Evolutionary conservation across 768 basidiomycete genomes (phyloP), one percentile per base, ranked within the genome.

Genomic region (Suillus lakei): DNA sequence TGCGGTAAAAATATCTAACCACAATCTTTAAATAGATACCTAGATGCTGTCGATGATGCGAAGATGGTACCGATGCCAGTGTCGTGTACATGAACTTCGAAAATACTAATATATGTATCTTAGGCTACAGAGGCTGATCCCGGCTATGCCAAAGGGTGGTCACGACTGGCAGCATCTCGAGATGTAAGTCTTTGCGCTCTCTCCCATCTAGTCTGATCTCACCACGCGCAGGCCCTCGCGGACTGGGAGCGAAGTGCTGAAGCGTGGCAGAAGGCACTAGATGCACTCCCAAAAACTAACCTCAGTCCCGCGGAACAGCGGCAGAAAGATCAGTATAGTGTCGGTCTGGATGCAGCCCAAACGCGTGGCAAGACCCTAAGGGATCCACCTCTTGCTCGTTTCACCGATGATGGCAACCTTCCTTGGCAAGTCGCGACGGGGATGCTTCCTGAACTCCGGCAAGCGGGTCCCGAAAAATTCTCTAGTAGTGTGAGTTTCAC

Each of bases 91-190:
- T 36, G 28, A 16, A 15, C n/a, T 32, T 41, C 4, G 1, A 26
- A 39, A 30, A 18, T 6, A 26, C 10, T 43, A 5, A 34, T 10
- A 10, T 4, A 18, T 10, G 13, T 4, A 18, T 28, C 16, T 2
- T 50, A 80, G 82, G 82, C 83, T 8, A 79, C 75, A 18, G 66
- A 76, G 28, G 64, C 81, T 23, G 80, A 83, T 63, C 77, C 82
- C 5, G 71, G 65, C 2, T 84, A 81, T 60, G 72, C 75, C 13
- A 83, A 83, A 67, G 82, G 76, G 39, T 83, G 81, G 80, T 76
- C 75, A 36, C 73, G 83, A 62, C 71, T 81, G 15, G 83, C 75
- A 16, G 72, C 76, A 36, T 81, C 76, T 39, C 64, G 69, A 38
- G 68, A 69, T 39, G 80, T 80, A 32, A 60, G 62, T 38, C 5